phyloP scores from a whole-genome alignment of 345 rosid species.

The Raphanus sativus region DNA sequence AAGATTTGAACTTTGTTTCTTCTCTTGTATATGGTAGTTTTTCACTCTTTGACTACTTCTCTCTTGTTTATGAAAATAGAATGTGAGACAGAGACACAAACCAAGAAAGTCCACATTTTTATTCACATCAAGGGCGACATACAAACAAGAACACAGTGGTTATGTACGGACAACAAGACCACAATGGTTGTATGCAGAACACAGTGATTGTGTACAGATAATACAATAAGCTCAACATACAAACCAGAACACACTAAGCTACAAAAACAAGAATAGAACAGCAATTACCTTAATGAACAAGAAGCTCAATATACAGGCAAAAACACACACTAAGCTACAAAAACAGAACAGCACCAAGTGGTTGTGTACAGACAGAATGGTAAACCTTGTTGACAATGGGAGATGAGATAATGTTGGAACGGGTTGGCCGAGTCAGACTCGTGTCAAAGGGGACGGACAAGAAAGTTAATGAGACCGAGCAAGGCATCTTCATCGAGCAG shows the following conservation, averaged over 20 bases:
- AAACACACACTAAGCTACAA: too few relatives aligned
- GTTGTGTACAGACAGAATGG: not conserved
- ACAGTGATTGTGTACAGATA: not conserved
- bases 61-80: too few relatives aligned
- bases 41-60: too few relatives aligned
- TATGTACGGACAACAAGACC: too few relatives aligned
- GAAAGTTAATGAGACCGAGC: conserved; percentile 33
- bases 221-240: conserved; percentile 7
- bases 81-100: too few relatives aligned
- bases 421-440: conserved; percentile 19
- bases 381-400: conserved; percentile 50
- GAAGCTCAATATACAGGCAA: too few relatives aligned
- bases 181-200: too few relatives aligned
- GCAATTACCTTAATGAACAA: too few relatives aligned
- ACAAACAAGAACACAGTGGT: not conserved
- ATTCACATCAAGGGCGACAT: too few relatives aligned
- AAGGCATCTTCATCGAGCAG: conserved; percentile 37
- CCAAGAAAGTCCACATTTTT: too few relatives aligned
- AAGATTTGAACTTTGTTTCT: too few relatives aligned
- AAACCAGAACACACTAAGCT: not conserved
- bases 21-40: too few relatives aligned
- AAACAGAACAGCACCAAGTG: not conserved
- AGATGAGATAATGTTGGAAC: conserved; percentile 31
- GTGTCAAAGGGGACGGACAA: conserved; percentile 28
- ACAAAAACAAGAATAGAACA: not conserved